These are phyloP conservation scores for Metschnikowia koreensis DNA, from an alignment of 805 yeast species.

Conservation along the genomic window DNA sequence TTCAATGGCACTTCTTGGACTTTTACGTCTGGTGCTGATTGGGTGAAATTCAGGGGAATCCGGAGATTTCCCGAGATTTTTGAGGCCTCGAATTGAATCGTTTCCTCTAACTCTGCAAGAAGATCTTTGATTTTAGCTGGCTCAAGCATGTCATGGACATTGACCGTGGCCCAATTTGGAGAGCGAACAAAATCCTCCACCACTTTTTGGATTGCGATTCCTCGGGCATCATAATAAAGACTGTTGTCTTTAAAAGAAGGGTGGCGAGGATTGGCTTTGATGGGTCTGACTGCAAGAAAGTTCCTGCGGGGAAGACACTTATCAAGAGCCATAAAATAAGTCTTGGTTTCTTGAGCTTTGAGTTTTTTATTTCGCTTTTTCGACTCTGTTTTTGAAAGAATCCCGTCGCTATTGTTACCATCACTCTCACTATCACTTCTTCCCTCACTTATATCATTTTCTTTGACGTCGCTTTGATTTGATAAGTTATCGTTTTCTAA, in stretches of 20 bases:
- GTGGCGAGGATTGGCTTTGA: constrained; percentile 25
- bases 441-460: background rate
- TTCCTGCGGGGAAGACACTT: constrained; percentile 70
- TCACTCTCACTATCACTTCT: background rate
- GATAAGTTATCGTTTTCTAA: background rate
- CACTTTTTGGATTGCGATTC: constrained; percentile 35
- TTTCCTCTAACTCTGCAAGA: constrained; percentile 20
- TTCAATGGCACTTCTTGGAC: constrained; percentile 20
- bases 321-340: constrained; percentile 75
- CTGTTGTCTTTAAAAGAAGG: constrained; percentile 11
- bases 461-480: background rate
- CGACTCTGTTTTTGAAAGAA: background rate
- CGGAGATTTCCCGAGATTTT: constrained; percentile 16
- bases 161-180: constrained; percentile 16
- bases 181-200: constrained; percentile 27
- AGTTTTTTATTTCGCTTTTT: background rate
- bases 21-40: constrained; percentile 24
- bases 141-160: constrained; percentile 13
- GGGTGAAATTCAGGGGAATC: constrained; percentile 25
- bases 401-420: background rate
- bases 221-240: constrained; percentile 31
- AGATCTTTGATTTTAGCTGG: constrained; percentile 15
- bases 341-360: constrained; percentile 16
- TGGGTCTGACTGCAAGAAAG: constrained; percentile 52
- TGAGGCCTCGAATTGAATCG: constrained; percentile 21